Percentiles rank a stretch among this genome's conserved stretches.
These are phyloP conservation scores for Diaporthe sp. DNA, from an alignment of 2,329 filamentous ascomycete species.

Conservation along the genomic window DNA sequence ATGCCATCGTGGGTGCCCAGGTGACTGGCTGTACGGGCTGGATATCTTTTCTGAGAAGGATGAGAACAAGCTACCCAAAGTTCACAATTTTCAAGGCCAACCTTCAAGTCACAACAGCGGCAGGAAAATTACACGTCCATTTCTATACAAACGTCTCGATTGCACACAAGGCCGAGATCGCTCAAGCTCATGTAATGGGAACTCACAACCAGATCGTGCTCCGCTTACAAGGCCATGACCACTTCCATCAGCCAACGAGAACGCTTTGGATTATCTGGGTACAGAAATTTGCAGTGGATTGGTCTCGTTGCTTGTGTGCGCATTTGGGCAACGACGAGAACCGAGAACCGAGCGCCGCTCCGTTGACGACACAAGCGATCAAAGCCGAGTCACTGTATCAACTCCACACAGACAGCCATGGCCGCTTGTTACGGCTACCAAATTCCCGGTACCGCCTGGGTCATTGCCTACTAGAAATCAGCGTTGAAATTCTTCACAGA, in stretches of 20 bases:
- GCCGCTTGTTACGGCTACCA: not conserved
- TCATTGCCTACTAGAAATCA: no score
- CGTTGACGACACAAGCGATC: not conserved
- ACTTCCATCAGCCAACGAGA: not conserved
- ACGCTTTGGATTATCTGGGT: not conserved
- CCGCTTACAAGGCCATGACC: not conserved
- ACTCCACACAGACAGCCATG: not conserved
- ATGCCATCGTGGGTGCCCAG: not conserved
- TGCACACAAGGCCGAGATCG: not conserved
- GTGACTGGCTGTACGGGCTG: no score
- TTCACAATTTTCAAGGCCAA: not conserved
- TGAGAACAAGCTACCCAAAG: not conserved
- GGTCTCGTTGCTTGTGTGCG: not conserved
- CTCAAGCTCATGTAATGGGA: conserved; percentile 1
- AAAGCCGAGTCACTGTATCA: not conserved
- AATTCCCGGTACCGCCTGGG: not conserved
- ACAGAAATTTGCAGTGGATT: not conserved
- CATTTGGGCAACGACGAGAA: not conserved
- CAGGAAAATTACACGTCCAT: not conserved
- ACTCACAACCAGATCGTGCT: not conserved
- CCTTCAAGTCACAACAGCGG: not conserved
- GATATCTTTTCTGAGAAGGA: not conserved
- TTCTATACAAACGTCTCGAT: not conserved
- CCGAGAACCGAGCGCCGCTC: conserved; percentile 20
- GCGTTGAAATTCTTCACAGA: no score